Conservation (phyloP, 306 rosid genomes). For the Begonia peltatifolia region DNA sequence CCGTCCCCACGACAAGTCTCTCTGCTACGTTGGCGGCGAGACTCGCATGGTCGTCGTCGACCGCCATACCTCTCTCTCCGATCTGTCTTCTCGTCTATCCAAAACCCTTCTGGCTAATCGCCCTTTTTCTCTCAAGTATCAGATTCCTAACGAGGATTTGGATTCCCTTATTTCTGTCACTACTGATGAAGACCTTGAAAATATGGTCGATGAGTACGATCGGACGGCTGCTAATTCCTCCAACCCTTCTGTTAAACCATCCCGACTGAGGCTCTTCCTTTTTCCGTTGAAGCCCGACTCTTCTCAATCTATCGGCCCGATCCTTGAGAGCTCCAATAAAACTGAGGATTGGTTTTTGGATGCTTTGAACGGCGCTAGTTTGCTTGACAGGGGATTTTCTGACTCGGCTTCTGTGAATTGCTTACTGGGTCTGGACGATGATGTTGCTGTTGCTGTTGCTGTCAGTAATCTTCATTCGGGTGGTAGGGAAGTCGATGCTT, state of each 20-base stretch:
- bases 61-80: constrained; percentile 48
- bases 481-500: constrained; percentile 27
- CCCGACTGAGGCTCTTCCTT: constrained; percentile 60
- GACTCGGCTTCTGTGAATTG: constrained; percentile 77
- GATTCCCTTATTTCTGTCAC: constrained; percentile 83
- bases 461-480: constrained; percentile 33
- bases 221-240: constrained; percentile 31
- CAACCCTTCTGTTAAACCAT: constrained; percentile 36
- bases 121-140: constrained; percentile 71
- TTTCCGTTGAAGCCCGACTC: constrained; percentile 62
- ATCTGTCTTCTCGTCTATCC: constrained; percentile 60
- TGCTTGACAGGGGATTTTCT: constrained; percentile 64
- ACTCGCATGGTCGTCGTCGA: constrained; percentile 81
- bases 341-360: constrained; percentile 77
- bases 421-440: constrained; percentile 70
- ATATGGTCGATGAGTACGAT: constrained; percentile 95
- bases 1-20: constrained; percentile 88
- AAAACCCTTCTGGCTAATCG: constrained; percentile 52
- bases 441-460: constrained; percentile 12
- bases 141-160: constrained; percentile 87
- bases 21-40: constrained; percentile 90
- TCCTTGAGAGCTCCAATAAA: constrained; percentile 51
- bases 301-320: constrained; percentile 64
- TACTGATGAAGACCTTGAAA: constrained; percentile 86
- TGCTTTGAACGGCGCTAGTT: constrained; percentile 54